Percentiles rank a stretch among this genome's conserved stretches.
These are phyloP conservation scores for Symbiodinium natans DNA, from an alignment of 73 alveolate species.

Conservation along the genomic window DNA sequence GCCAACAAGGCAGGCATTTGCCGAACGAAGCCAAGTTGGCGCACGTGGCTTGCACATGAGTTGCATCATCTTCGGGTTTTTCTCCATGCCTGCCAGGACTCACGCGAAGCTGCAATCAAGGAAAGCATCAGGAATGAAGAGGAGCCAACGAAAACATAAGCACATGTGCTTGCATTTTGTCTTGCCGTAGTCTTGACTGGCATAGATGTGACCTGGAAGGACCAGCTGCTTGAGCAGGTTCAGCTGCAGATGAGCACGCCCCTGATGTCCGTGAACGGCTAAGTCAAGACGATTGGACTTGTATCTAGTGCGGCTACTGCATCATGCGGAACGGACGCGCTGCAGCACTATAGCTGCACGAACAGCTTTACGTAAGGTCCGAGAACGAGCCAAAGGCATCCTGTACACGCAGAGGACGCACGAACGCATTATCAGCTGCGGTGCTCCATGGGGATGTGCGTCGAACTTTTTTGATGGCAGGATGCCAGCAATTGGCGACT, in stretches of 20 bases:
- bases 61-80: background rate
- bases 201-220: slow-evolving; percentile 27
- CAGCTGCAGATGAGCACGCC: slow-evolving; percentile 94
- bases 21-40: background rate
- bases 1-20: slow-evolving; percentile 39
- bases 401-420: slow-evolving; percentile 51
- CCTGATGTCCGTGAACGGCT: slow-evolving; percentile 33
- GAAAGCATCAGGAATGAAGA: slow-evolving; percentile 88
- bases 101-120: slow-evolving; percentile 73
- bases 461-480: background rate
- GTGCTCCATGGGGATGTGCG: too few species aligned
- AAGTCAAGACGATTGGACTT: background rate
- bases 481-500: slow-evolving; percentile 82
- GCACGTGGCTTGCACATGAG: background rate
- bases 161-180: too few species aligned
- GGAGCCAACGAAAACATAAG: slow-evolving; percentile 31
- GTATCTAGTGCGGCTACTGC: background rate
- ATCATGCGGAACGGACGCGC: background rate
- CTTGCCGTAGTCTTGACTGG: too few species aligned
- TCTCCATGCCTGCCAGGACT: background rate
- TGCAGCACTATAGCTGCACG: background rate
- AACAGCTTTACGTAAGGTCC: background rate
- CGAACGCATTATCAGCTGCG: background rate
- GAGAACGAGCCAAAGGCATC: slow-evolving; percentile 93
- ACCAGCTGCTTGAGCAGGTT: slow-evolving; percentile 88